Conservation (phyloP, 2,329 filamentous ascomycete species). For the Cladosporium sp. region DNA sequence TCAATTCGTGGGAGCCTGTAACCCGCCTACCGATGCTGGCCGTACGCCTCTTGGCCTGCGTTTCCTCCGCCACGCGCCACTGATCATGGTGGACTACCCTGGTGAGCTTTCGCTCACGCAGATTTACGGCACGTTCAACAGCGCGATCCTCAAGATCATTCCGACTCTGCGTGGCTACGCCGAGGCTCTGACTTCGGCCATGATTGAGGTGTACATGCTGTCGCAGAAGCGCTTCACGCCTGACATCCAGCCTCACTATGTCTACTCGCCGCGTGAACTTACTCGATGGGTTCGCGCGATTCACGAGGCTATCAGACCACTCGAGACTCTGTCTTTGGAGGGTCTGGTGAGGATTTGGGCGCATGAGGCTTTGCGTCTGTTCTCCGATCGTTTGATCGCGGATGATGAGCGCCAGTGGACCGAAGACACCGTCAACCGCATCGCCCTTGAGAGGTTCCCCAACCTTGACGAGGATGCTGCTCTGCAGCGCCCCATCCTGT, state of each 20-base stretch:
- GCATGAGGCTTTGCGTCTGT: slow-evolving; percentile 91
- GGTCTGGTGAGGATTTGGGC: slow-evolving; percentile 97
- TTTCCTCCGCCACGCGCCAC: slow-evolving; percentile 94
- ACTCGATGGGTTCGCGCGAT: slow-evolving; percentile 97
- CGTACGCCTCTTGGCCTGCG: slow-evolving; percentile 90
- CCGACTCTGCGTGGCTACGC: slow-evolving; percentile 93
- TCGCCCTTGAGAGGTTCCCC: slow-evolving; percentile 90
- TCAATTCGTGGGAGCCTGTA: slow-evolving; percentile 98
- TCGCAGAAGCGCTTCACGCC: slow-evolving; percentile 94
- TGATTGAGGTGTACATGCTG: slow-evolving; percentile 95
- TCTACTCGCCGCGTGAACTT: slow-evolving; percentile 97
- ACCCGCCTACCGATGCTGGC: slow-evolving; percentile 94
- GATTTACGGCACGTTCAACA: slow-evolving; percentile 99
- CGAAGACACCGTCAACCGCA: slow-evolving; percentile 79
- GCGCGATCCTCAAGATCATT: slow-evolving; percentile 93
- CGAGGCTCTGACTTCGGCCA: slow-evolving; percentile 90
- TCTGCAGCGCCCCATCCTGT: slow-evolving; percentile 88
- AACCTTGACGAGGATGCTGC: slow-evolving; percentile 90
- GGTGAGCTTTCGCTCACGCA: slow-evolving; percentile 92
- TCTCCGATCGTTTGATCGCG: slow-evolving; percentile 93
- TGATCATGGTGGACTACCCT: slow-evolving; percentile 99
- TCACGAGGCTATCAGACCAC: slow-evolving; percentile 91
- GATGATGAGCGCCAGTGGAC: slow-evolving; percentile 97
- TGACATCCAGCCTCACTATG: slow-evolving; percentile 96
- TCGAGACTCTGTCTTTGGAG: slow-evolving; percentile 85